Base-by-base conservation (phyloP, 225 moss, liverwort and hornwort genomes). In the Takakia lepidozioides region DNA sequence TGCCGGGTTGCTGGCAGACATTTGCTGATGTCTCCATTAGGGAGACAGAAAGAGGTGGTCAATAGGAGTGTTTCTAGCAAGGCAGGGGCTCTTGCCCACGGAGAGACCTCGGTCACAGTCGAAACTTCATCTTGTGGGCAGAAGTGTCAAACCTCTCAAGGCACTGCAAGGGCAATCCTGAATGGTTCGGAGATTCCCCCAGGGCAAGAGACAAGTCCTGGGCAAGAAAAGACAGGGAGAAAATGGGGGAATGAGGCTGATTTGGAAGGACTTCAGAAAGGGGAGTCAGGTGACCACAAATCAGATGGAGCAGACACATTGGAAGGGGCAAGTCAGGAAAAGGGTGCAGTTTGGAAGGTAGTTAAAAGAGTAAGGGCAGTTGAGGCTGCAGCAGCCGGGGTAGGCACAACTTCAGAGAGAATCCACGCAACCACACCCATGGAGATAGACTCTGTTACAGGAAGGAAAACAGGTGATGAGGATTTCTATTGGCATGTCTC, bases 1-100 rank as follows among this genome's bases (percentile, higher is more conserved):
- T 98, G 95, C 55, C 82, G 95, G 61, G 23, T 80, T 42, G 50
- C 21, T 8, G 27, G 27, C 45, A 58, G 60, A 40, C 49, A 54
- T 22, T 39, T 21, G 10, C 19, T 9, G 16, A 59, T 58, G 53
- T 51, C 19, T 32, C 54, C 29, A 36, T 60, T 51, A 29, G 52
- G 56, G 55, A 38, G 48, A 15, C 46, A 27, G 1, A 41, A n/a
- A n/a, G n/a, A n/a, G n/a, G n/a, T n/a, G n/a, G n/a, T n/a, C n/a
- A n/a, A n/a, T n/a, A n/a, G n/a, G n/a, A n/a, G n/a, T n/a, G n/a
- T n/a, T n/a, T n/a, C n/a, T n/a, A n/a, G n/a, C n/a, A n/a, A n/a
- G n/a, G n/a, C n/a, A n/a, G n/a, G n/a, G n/a, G n/a, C n/a, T n/a
- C n/a, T n/a, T n/a, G n/a, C n/a, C n/a, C n/a, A n/a, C n/a, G n/a